A percentile compares a stretch with the other conserved stretches of the same genome.
Evolutionary conservation across 2,329 filamentous ascomycete species (phyloP).

Genomic region (Rhexocercosporidium sp.): DNA sequence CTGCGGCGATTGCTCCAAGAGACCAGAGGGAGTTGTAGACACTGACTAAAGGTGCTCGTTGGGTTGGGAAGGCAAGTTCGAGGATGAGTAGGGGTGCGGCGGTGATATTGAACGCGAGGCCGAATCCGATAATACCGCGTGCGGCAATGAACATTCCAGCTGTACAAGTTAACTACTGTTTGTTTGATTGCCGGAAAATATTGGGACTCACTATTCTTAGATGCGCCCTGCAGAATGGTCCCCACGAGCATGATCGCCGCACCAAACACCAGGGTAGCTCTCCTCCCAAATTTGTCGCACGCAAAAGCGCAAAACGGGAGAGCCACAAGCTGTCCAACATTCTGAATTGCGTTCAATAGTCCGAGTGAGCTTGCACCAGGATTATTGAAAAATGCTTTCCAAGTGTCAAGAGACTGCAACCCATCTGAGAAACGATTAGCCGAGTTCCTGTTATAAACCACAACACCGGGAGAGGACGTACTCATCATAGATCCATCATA

Average conservation of each 20-base stretch:
- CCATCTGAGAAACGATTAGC: slow-evolving; percentile 39
- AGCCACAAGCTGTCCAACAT: slow-evolving; percentile 36
- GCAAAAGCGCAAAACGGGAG: slow-evolving; percentile 33
- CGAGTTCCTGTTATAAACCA: neutral
- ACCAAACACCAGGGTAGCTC: slow-evolving; percentile 23
- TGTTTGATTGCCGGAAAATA: neutral
- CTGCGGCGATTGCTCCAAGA: slow-evolving; percentile 45
- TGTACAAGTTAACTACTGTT: neutral
- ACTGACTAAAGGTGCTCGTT: slow-evolving; percentile 43
- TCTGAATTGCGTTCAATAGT: slow-evolving; percentile 37
- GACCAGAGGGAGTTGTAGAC: slow-evolving; percentile 45
- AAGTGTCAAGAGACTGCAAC: slow-evolving; percentile 49
- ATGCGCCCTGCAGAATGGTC: slow-evolving; percentile 25
- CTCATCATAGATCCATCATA: slow-evolving; percentile 36
- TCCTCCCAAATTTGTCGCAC: slow-evolving; percentile 32
- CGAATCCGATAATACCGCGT: slow-evolving; percentile 44
- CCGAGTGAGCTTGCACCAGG: slow-evolving; percentile 34
- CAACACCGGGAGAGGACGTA: neutral
- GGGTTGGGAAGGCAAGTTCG: slow-evolving; percentile 44
- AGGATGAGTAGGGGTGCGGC: slow-evolving; percentile 44
- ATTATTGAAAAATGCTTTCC: slow-evolving; percentile 48
- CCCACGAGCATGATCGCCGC: slow-evolving; percentile 30
- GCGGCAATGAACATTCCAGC: slow-evolving; percentile 42
- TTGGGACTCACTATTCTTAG: slow-evolving; percentile 28
- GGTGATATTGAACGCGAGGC: slow-evolving; percentile 41